Evolutionary conservation across 1,284 basidiomycete species (phyloP).

Genomic region (Kalmanozyma brasiliensis): DNA sequence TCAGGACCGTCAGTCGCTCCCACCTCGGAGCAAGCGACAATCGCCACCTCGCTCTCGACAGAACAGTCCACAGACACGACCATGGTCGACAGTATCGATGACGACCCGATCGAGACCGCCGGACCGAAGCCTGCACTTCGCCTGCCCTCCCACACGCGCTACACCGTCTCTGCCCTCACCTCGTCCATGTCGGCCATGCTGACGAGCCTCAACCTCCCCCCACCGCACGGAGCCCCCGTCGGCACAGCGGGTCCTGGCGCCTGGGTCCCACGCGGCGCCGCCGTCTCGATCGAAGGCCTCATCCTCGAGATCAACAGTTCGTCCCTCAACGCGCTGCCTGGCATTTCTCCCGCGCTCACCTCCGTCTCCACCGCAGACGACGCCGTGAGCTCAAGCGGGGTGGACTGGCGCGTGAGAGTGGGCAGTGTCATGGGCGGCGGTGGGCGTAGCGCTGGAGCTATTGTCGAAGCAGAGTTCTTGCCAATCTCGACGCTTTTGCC

Average conservation of each 20-base stretch:
- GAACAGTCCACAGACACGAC: not conserved
- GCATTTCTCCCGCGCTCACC: constrained; percentile 33
- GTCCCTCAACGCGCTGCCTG: constrained; percentile 24
- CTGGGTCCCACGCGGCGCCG: constrained; percentile 56
- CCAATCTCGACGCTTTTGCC: constrained; percentile 32
- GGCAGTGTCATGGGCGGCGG: constrained; percentile 52
- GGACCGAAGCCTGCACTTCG: constrained; percentile 26
- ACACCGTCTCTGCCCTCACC: constrained; percentile 38
- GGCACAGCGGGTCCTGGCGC: constrained; percentile 59
- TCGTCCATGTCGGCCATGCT: constrained; percentile 47
- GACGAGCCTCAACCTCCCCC: constrained; percentile 46
- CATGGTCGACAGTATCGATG: not conserved
- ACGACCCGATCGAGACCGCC: constrained; percentile 12
- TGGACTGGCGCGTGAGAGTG: constrained; percentile 47
- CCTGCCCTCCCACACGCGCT: constrained; percentile 43
- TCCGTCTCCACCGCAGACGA: constrained; percentile 16
- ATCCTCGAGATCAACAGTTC: constrained; percentile 49
- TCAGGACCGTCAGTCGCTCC: not conserved
- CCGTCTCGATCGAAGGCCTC: constrained; percentile 53
- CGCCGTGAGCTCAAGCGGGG: constrained; percentile 1
- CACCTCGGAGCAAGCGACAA: not conserved
- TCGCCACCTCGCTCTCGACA: not conserved
- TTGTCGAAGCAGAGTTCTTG: constrained; percentile 50
- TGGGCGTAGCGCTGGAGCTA: constrained; percentile 45
- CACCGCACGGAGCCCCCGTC: constrained; percentile 53